Evolutionary conservation across 1,284 basidiomycete species (phyloP).

Genomic region (Anthracocystis panici-leucophaei): DNA sequence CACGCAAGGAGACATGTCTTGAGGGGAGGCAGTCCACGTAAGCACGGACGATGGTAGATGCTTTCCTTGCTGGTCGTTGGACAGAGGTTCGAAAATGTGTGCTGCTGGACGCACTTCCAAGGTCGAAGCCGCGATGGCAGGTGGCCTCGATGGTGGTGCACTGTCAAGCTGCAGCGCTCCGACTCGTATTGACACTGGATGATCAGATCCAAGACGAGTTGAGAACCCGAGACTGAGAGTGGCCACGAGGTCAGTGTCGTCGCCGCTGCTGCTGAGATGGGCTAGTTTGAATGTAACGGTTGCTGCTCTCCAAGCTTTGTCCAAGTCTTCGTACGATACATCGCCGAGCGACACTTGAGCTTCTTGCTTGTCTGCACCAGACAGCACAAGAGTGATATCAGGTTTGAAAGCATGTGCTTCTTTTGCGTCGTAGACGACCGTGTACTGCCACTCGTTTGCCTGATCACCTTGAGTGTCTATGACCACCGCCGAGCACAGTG

Average conservation of each 20-base stretch:
- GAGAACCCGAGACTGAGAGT: conserved; percentile 24
- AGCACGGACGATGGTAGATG: conserved; percentile 12
- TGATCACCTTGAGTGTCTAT: background rate
- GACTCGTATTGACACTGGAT: conserved; percentile 3
- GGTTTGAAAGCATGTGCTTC: background rate
- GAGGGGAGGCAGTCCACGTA: conserved; percentile 1
- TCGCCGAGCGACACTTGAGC: background rate
- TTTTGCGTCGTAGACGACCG: conserved; percentile 12
- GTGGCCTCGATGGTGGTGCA: background rate
- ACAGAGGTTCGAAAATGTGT: background rate
- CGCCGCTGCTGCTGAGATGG: background rate
- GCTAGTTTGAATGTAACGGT: background rate
- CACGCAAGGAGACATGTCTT: background rate
- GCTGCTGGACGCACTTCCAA: conserved; percentile 15
- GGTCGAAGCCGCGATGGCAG: background rate
- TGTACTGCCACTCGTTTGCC: conserved; percentile 12
- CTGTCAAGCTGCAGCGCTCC: conserved; percentile 26
- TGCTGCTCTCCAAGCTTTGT: conserved; percentile 14
- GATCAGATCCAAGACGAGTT: background rate
- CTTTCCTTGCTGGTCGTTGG: background rate
- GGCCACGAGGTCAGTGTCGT: too few relatives aligned
- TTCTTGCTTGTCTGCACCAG: background rate
- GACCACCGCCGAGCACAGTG: conserved; percentile 29
- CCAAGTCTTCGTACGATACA: background rate
- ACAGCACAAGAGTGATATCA: background rate